Percentiles rank a stretch among this genome's conserved stretches.
Evolutionary conservation across 1,139 yeast genomes (phyloP).

Genomic region (Candida tropicalis): DNA sequence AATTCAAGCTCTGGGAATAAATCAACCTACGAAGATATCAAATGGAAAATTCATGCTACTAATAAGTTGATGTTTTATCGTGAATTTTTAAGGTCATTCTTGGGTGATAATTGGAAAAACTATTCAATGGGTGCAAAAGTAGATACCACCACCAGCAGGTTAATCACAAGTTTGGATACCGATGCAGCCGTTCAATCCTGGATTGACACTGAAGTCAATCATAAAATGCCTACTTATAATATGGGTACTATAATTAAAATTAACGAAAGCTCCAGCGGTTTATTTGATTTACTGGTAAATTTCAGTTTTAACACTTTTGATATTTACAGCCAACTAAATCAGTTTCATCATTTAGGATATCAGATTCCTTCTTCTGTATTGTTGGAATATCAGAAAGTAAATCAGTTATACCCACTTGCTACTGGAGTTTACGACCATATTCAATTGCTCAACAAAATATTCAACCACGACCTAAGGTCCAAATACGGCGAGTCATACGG

Average conservation of each 20-base stretch:
- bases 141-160: slow-evolving; percentile 47
- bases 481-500: slow-evolving; percentile 40
- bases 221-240: slow-evolving; percentile 13
- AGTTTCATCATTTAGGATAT: slow-evolving; percentile 54
- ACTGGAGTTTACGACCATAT: slow-evolving; percentile 52
- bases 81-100: slow-evolving; percentile 24
- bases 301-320: slow-evolving; percentile 51
- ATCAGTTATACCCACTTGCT: slow-evolving; percentile 60
- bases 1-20: background rate
- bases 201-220: slow-evolving; percentile 28
- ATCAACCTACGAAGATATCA: slow-evolving; percentile 14
- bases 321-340: slow-evolving; percentile 55
- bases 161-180: slow-evolving; percentile 50
- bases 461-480: slow-evolving; percentile 21
- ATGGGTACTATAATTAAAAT: slow-evolving; percentile 15
- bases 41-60: slow-evolving; percentile 25
- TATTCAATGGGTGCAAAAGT: slow-evolving; percentile 75
- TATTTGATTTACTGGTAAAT: slow-evolving; percentile 39
- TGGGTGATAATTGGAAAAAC: slow-evolving; percentile 76
- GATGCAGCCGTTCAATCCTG: slow-evolving; percentile 49
- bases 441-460: slow-evolving; percentile 29
- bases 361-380: slow-evolving; percentile 51
- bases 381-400: slow-evolving; percentile 44
- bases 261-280: slow-evolving; percentile 15
- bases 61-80: slow-evolving; percentile 27